Base-by-base conservation (phyloP, 148 eudicot species). In the Simmondsia chinensis region DNA sequence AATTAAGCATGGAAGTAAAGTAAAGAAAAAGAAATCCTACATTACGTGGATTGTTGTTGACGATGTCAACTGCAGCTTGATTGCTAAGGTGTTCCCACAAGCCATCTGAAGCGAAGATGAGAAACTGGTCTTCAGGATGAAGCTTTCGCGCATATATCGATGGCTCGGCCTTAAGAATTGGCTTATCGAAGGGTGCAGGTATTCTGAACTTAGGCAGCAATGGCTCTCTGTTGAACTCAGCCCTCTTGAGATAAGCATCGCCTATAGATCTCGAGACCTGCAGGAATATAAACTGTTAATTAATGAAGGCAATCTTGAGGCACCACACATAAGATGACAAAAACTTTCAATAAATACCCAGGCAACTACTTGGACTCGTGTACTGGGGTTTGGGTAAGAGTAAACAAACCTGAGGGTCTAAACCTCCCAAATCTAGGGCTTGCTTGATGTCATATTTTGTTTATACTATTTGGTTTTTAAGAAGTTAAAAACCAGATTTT, bases 61-160 rank as follows among this genome's bases (percentile, higher is more conserved):
- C 83, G 29, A 83, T 68, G 51, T 83, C 83, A 37, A 83, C 94
- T 5, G 83, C 94, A 34, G 68, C 70, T 52, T 83, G 83, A 61
- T 83, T 83, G 73, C 64, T 73, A 45, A 83, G 78, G 63, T 79
- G 94, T 41, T 83, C 94, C 94, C 94, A 83, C 27, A 83, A 64
- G 36, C 94, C 94, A 62, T 83, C 94, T 4, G 94, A 82, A 24
- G 82, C 93, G 67, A 82, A 82, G 28, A 82, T 82, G 36, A 82
- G 68, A 70, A 82, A 82, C 15, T 57, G 78, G 48, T 83, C 94
- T 52, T 73, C 78, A 0, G 83, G 74, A 30, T 24, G 14, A 12
- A 83, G 66, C 39, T 79, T 68, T 16, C 76, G 75, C n/a, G 76
- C 69, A 3, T 27, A 33, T 42, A 83, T 63, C 23, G 80, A 61